Base-by-base conservation (phyloP, 257 asterid genomes). In the Knoxia roxburghii region DNA sequence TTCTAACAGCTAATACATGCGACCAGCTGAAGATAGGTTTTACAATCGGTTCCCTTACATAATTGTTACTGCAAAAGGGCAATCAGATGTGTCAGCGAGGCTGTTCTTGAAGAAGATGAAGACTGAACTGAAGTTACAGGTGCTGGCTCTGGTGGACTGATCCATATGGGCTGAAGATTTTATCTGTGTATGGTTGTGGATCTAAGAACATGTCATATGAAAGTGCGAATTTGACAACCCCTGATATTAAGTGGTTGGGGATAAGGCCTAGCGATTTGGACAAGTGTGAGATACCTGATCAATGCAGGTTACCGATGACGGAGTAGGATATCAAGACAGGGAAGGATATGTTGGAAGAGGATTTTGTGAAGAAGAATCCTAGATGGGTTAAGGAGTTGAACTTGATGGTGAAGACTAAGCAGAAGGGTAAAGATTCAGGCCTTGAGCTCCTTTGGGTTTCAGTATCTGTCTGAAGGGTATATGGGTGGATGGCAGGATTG, bases 391-490 rank as follows among this genome's bases (percentile, higher is more conserved):
- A 89, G 73, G 98, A 91, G 81, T 76, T 91, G 81, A 87, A 83
- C 76, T 41, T 91, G 70, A 91, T 91, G 96, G 96, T 91, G 76
- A 91, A 89, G 75, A 79, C 89, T 33, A 91, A 85, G 86, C 95
- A 89, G 85, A 91, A 89, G 85, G 98, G 95, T 2, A n/a, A 96
- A 91, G 51, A 91, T 89, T 77, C 96, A 91, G 88, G 95, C 95
- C 23, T 61, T 91, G 84, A 91, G 98, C 80, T 76, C 95, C 11
- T 91, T 89, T 30, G 96, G 96, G 57, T 91, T 91, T 75, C 98
- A 89, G 83, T 91, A 91, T 72, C 88, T 91, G 58, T 80, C 95
- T 2, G 96, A 91, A 80, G 98, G 87, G 46, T 91, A 91, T 80
- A 70, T 91, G 84, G n/a, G n/a, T n/a, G n/a, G n/a, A n/a, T n/a